Evolutionary conservation across 768 basidiomycete genomes (phyloP).

Genomic region (Thelephora aurantiotincta): DNA sequence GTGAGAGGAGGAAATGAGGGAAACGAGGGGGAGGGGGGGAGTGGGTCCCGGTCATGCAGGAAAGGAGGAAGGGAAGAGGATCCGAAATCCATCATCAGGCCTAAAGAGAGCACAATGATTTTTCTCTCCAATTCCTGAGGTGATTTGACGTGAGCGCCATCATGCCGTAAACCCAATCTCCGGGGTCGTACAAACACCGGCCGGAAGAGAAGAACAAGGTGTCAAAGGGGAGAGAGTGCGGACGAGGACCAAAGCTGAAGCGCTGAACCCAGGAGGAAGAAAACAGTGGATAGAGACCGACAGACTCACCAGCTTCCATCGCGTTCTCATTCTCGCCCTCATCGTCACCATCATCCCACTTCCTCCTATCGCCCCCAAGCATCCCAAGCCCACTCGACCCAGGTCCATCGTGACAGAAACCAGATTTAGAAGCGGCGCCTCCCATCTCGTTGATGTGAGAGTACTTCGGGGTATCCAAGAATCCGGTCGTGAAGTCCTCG

Average conservation of each 20-base stretch:
- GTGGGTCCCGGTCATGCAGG: too few species aligned
- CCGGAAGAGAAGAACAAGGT: neutral
- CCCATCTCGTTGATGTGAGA: slow-evolving; percentile 20
- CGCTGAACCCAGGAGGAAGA: neutral
- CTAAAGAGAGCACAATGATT: too few species aligned
- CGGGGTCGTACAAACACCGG: neutral
- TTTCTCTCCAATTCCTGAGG: neutral
- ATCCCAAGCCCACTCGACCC: too few species aligned
- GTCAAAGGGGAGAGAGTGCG: neutral
- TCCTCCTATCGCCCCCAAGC: slow-evolving; percentile 17
- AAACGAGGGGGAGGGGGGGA: neutral
- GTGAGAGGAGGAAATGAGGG: neutral
- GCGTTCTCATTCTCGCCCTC: slow-evolving; percentile 30
- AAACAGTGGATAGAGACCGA: neutral
- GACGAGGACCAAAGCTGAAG: neutral
- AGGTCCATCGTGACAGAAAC: too few species aligned
- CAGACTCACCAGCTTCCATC: slow-evolving; percentile 27
- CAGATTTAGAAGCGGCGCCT: too few species aligned
- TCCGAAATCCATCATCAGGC: too few species aligned
- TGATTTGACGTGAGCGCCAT: slow-evolving; percentile 2
- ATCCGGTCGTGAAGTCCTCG: slow-evolving; percentile 42
- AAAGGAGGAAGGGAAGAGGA: too few species aligned
- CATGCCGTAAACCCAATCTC: neutral
- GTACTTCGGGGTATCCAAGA: slow-evolving; percentile 56
- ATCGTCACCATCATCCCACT: neutral